These are phyloP conservation scores for Tetracentron sinense DNA, from an alignment of 164 flowering plant genomes.

Conservation along the genomic window DNA sequence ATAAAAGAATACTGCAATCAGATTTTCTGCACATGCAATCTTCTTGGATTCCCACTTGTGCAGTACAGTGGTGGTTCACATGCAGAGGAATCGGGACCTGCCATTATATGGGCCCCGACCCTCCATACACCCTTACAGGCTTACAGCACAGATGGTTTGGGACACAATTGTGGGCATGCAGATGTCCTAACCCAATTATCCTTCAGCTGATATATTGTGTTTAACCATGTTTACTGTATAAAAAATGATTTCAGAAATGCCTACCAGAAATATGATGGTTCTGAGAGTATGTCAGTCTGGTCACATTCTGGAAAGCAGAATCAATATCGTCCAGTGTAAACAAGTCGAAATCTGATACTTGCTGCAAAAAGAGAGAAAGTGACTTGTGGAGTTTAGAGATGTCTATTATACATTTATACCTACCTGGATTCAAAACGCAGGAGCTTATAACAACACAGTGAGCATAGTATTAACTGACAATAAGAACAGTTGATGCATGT, in stretches of 20 bases:
- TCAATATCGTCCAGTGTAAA: conserved; percentile 91
- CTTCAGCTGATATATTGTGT: not conserved
- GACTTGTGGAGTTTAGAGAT: conserved; percentile 11
- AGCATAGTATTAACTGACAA: not conserved
- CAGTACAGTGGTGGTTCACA: not conserved
- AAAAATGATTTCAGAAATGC: not conserved
- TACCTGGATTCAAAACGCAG: not conserved
- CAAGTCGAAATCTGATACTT: conserved; percentile 92
- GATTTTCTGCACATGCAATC: not conserved
- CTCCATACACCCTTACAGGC: not conserved
- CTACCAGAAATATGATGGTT: conserved; percentile 78
- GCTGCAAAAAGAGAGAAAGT: conserved; percentile 45
- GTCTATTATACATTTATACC: too few species aligned
- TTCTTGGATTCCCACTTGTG: not conserved
- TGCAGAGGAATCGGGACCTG: conserved; percentile 1
- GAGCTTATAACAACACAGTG: not conserved
- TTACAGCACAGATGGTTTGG: not conserved
- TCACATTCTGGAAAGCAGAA: conserved; percentile 81
- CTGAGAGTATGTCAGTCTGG: conserved; percentile 81
- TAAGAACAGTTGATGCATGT: not conserved
- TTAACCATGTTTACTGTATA: not conserved
- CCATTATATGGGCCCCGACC: not conserved
- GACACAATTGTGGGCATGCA: not conserved
- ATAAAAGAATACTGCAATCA: not conserved
- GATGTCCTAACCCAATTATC: not conserved